Evolutionary conservation across 805 yeast genomes (phyloP).

Genomic region (Zygosaccharomyces lentus): DNA sequence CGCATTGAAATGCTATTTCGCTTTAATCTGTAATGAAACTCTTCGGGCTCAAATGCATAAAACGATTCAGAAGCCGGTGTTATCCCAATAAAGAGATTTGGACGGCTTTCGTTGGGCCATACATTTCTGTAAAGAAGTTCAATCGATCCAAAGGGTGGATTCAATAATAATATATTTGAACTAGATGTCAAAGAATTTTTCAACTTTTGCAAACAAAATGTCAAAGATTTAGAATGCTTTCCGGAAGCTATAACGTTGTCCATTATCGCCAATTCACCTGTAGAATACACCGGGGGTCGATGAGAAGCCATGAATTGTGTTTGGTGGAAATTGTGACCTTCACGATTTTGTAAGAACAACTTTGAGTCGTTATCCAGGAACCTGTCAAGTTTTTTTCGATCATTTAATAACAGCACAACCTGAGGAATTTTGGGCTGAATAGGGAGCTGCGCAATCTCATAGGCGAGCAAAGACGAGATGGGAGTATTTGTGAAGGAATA

Average conservation of each 20-base stretch:
- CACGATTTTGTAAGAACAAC: conserved; percentile 28
- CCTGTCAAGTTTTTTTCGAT: conserved; percentile 39
- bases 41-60: conserved; percentile 6
- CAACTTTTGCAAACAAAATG: conserved; percentile 47
- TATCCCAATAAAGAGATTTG: conserved; percentile 55
- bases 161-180: conserved; percentile 57
- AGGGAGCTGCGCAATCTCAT: conserved; percentile 42
- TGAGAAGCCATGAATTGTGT: conserved; percentile 33
- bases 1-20: conserved; percentile 1
- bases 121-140: conserved; percentile 43
- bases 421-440: conserved; percentile 37
- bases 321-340: conserved; percentile 14
- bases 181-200: conserved; percentile 37
- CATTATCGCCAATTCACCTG: conserved; percentile 36
- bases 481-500: conserved; percentile 44
- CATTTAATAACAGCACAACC: conserved; percentile 41
- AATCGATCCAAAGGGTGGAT: conserved; percentile 70
- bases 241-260: conserved; percentile 59
- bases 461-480: conserved; percentile 40
- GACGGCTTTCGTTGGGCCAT: conserved; percentile 53
- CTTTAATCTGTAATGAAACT: conserved; percentile 12
- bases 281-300: conserved; percentile 31
- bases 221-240: conserved; percentile 50
- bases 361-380: conserved; percentile 42
- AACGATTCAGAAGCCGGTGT: conserved; percentile 9